phyloP scores from a whole-genome alignment of 164 flowering plant genomes.

The Tetracentron sinense region DNA sequence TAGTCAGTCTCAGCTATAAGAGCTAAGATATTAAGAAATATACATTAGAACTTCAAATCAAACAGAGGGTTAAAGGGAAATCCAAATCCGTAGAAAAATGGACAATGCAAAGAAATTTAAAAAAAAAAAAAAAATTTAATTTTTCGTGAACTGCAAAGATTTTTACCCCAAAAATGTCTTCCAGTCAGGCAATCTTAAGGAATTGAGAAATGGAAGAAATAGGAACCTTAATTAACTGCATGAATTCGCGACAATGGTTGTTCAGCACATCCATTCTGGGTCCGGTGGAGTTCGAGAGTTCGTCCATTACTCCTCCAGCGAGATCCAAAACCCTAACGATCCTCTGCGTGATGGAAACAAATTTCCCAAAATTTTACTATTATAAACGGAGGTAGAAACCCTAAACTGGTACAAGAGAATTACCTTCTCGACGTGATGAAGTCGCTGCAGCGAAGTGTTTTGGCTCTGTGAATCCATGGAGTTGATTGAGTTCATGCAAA shows the following conservation, averaged over 20 bases:
- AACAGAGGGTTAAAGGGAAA: too few species aligned
- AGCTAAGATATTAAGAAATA: too few species aligned
- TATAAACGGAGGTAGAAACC: not conserved
- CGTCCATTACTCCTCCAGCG: conserved; percentile 86
- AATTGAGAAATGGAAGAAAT: too few species aligned
- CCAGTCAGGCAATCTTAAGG: too few species aligned
- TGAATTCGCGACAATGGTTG: conserved; percentile 76
- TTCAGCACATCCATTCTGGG: conserved; percentile 67
- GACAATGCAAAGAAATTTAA: too few species aligned
- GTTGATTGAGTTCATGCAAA: conserved; percentile 4
- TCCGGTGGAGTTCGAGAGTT: conserved; percentile 62
- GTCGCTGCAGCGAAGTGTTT: conserved; percentile 72
- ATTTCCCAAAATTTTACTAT: not conserved
- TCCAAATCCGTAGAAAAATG: too few species aligned
- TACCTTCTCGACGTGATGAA: conserved; percentile 87
- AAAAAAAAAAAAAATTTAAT: too few species aligned
- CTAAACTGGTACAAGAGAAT: not conserved
- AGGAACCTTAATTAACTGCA: conserved; percentile 78
- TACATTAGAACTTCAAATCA: too few species aligned
- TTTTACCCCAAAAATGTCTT: too few species aligned
- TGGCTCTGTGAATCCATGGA: conserved; percentile 64
- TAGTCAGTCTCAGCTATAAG: too few species aligned
- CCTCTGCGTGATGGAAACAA: conserved; percentile 37
- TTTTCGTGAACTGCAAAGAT: too few species aligned
- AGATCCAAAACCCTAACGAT: conserved; percentile 86